Percentiles rank a stretch among this genome's conserved stretches.
These are phyloP conservation scores for Meyerozyma athensensis DNA, from an alignment of 1,139 yeast species.

Conservation along the genomic window DNA sequence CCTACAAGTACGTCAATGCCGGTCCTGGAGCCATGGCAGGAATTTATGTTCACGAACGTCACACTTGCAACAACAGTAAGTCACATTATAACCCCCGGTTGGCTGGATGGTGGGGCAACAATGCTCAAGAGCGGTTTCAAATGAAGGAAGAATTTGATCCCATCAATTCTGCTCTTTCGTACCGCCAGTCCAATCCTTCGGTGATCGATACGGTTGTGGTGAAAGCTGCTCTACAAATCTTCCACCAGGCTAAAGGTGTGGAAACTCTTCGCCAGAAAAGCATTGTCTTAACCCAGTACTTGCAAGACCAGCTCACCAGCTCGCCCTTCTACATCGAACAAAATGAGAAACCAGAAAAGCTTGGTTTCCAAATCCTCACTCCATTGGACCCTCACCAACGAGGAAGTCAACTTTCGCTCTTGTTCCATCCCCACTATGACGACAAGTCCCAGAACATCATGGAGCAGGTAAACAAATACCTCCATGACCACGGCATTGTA, in stretches of 20 bases:
- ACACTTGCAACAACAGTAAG: conserved; percentile 31
- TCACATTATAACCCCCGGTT: conserved; percentile 53
- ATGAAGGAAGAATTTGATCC: conserved; percentile 82
- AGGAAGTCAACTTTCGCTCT: conserved; percentile 78
- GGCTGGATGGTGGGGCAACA: conserved; percentile 99
- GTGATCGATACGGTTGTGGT: conserved; percentile 78
- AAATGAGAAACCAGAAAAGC: conserved; percentile 16
- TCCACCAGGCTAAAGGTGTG: conserved; percentile 63
- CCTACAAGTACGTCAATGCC: conserved; percentile 83
- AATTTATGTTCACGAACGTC: conserved; percentile 60
- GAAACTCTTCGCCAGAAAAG: conserved; percentile 52
- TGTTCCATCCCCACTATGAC: conserved; percentile 52
- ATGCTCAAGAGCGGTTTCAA: conserved; percentile 60
- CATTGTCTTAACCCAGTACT: conserved; percentile 49
- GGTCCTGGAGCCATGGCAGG: conserved; percentile 96
- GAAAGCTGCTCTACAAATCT: conserved; percentile 59
- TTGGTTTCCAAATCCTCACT: conserved; percentile 67
- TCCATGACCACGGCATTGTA: conserved; percentile 59
- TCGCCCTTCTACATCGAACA: conserved; percentile 42
- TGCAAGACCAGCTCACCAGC: conserved; percentile 42
- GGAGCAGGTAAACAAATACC: conserved; percentile 52
- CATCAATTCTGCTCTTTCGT: conserved; percentile 77
- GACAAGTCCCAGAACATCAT: conserved; percentile 44
- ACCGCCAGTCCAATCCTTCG: conserved; percentile 88
- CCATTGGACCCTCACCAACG: conserved; percentile 55